Evolutionary conservation across 805 yeast genomes (phyloP).

Genomic region (Monosporozyma yasuniensis): DNA sequence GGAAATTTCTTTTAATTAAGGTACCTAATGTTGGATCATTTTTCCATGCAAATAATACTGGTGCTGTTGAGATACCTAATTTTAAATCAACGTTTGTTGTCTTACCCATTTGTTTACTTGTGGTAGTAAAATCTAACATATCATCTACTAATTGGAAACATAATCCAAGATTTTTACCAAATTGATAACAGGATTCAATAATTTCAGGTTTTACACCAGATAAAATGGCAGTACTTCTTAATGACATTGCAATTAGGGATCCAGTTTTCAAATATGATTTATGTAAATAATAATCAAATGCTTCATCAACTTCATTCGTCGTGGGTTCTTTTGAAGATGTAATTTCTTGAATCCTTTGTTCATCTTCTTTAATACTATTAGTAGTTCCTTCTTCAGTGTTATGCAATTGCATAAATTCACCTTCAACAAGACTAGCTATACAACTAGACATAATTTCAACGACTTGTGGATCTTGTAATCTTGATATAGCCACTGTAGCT

Average conservation of each 20-base stretch:
- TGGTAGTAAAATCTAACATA: slow-evolving; percentile 88
- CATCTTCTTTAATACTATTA: slow-evolving; percentile 4
- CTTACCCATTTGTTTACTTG: slow-evolving; percentile 78
- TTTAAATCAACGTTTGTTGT: slow-evolving; percentile 94
- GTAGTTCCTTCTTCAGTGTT: slow-evolving; percentile 79
- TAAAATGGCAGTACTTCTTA: slow-evolving; percentile 86
- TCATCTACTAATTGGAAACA: slow-evolving; percentile 97
- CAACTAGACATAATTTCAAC: slow-evolving; percentile 91
- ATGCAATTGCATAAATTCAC: slow-evolving; percentile 97
- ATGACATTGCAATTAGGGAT: slow-evolving; percentile 83
- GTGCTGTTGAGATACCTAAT: slow-evolving; percentile 94
- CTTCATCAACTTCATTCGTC: slow-evolving; percentile 65
- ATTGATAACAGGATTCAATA: slow-evolving; percentile 81
- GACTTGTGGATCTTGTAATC: slow-evolving; percentile 93
- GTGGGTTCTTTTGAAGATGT: slow-evolving; percentile 28
- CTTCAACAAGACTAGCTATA: slow-evolving; percentile 94
- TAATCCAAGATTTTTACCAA: slow-evolving; percentile 86
- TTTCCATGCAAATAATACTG: slow-evolving; percentile 90
- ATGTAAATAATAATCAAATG: slow-evolving; percentile 90
- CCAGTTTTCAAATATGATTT: slow-evolving; percentile 95
- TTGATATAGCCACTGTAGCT: slow-evolving; percentile 91
- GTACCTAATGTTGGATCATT: slow-evolving; percentile 77
- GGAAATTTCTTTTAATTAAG: slow-evolving; percentile 75
- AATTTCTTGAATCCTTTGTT: background rate
- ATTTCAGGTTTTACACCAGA: slow-evolving; percentile 70